These are phyloP conservation scores for Eutrema salsugineum DNA, from an alignment of 441 rosid genomes.

Conservation along the genomic window DNA sequence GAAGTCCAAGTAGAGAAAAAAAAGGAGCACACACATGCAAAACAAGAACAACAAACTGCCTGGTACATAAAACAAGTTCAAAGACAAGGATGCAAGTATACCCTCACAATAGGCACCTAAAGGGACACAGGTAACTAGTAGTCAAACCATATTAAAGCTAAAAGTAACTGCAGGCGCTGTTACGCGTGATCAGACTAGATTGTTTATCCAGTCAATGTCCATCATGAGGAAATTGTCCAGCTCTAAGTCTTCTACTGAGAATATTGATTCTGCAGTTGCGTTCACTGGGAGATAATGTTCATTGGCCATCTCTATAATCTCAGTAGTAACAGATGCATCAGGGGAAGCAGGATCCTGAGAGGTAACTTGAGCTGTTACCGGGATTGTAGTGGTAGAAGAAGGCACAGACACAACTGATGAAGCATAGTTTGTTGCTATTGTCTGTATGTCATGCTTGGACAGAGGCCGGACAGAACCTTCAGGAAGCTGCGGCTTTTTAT, in stretches of 20 bases:
- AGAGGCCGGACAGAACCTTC: conserved; percentile 27
- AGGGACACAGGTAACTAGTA: conserved; percentile 1
- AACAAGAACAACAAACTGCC: conserved; percentile 18
- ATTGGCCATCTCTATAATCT: conserved; percentile 15
- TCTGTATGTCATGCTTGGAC: conserved; percentile 34
- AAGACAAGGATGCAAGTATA: conserved; percentile 18
- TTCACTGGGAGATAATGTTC: conserved; percentile 26
- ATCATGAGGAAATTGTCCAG: conserved; percentile 40
- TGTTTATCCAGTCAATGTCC: conserved; percentile 37
- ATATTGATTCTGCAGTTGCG: conserved; percentile 5
- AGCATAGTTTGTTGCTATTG: conserved; percentile 34
- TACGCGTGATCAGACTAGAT: conserved; percentile 24
- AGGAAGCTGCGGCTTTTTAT: conserved; percentile 34
- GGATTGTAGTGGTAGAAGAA: conserved; percentile 8
- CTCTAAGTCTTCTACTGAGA: conserved; percentile 30
- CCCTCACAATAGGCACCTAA: neutral
- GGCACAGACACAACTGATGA: conserved; percentile 24
- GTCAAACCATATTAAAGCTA: conserved; percentile 15
- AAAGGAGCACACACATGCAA: conserved; percentile 1
- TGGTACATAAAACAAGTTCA: conserved; percentile 14
- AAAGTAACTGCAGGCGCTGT: neutral
- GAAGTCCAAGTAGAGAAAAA: neutral
- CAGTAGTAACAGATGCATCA: conserved; percentile 16
- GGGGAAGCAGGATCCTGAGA: conserved; percentile 19
- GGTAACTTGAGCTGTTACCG: conserved; percentile 17